phyloP scores from a whole-genome alignment of 2,329 filamentous ascomycete genomes.

The Apiospora arundinis region DNA sequence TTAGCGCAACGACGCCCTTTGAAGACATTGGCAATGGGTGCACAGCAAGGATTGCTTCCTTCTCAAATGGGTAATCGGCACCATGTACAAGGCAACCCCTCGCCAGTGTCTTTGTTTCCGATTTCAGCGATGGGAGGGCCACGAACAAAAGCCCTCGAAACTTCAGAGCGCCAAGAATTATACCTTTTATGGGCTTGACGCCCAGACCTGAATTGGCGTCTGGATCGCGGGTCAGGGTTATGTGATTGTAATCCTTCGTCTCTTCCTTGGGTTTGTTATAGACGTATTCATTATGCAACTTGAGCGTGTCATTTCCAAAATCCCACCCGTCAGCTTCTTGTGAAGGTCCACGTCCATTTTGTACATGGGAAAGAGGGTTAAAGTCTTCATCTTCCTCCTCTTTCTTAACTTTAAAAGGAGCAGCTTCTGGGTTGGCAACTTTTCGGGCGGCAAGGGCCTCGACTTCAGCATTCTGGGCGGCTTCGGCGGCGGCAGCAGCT shows the following conservation, averaged over 20 bases:
- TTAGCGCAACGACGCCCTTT: background rate
- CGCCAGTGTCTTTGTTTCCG: background rate
- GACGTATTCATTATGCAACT: background rate
- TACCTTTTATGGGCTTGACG: conserved; percentile 1
- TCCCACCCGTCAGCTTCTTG: background rate
- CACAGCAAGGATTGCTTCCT: conserved; percentile 2
- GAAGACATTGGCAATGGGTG: conserved; percentile 1
- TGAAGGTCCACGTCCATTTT: background rate
- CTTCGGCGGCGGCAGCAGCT: too few species aligned
- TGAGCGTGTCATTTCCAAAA: background rate
- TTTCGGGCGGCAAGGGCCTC: too few species aligned
- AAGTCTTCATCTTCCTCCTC: background rate
- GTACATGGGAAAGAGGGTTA: background rate
- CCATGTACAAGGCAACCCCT: conserved; percentile 4
- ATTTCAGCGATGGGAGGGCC: conserved; percentile 2
- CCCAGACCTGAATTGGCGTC: background rate
- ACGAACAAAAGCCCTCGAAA: background rate
- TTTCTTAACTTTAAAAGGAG: too few species aligned
- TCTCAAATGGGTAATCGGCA: conserved; percentile 1
- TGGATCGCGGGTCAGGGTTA: background rate
- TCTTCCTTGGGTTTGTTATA: background rate
- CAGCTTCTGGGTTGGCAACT: too few species aligned
- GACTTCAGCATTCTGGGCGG: too few species aligned
- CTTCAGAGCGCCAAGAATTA: background rate
- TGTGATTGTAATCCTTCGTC: conserved; percentile 2